Percentiles rank a stretch among this genome's conserved stretches.
These are phyloP conservation scores for Colletotrichum sp. DNA, from an alignment of 2,329 filamentous ascomycete species.

Conservation along the genomic window DNA sequence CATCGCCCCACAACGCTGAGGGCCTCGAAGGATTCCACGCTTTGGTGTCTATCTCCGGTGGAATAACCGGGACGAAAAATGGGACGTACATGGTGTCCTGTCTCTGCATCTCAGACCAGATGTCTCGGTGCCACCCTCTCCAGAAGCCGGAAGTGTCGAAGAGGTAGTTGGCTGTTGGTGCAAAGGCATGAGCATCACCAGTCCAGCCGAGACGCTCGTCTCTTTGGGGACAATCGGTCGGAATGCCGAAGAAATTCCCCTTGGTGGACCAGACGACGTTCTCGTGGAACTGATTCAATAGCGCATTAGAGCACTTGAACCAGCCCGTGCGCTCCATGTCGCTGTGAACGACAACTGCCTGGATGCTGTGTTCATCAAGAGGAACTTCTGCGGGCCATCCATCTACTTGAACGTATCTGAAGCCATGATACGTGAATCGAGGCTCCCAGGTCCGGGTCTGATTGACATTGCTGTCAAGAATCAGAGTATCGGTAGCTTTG, in stretches of 20 bases:
- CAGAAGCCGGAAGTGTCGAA: constrained; percentile 59
- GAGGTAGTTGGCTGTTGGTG: constrained; percentile 55
- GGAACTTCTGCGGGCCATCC: constrained; percentile 40
- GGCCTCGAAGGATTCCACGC: neutral
- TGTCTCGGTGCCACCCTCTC: constrained; percentile 53
- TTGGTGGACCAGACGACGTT: constrained; percentile 63
- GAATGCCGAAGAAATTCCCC: constrained; percentile 62
- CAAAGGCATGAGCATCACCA: constrained; percentile 55
- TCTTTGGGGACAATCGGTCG: constrained; percentile 63
- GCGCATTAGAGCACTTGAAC: constrained; percentile 55
- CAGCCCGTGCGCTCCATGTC: constrained; percentile 55
- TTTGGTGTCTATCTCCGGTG: neutral
- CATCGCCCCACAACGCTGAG: constrained; percentile 47
- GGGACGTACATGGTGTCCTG: constrained; percentile 28
- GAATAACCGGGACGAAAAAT: neutral
- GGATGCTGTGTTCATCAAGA: constrained; percentile 23
- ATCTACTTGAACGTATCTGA: constrained; percentile 55
- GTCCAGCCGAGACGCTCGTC: constrained; percentile 62
- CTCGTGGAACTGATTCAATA: constrained; percentile 58
- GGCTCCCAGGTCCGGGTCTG: constrained; percentile 41
- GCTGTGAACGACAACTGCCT: constrained; percentile 48
- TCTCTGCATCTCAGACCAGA: constrained; percentile 35
- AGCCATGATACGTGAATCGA: constrained; percentile 57
- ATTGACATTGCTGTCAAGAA: constrained; percentile 25
- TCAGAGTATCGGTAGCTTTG: constrained; percentile 45